A percentile compares a stretch with the other conserved stretches of the same genome.
These are phyloP conservation scores for Eucalyptus curtisii DNA, from an alignment of 345 rosid species.

Conservation along the genomic window DNA sequence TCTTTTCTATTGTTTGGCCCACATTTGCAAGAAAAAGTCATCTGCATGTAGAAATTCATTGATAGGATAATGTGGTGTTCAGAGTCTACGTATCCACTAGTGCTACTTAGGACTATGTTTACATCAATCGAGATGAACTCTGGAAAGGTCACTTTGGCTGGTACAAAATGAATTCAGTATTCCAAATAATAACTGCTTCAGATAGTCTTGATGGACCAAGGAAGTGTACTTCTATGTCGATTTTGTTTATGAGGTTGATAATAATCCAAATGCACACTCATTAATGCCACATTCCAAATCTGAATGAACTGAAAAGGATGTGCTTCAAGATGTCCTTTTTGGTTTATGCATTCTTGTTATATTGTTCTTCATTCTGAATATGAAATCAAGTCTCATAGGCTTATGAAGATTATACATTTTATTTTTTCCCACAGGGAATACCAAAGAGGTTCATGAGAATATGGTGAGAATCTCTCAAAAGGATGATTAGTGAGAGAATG, in stretches of 20 bases:
- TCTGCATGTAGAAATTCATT: no score
- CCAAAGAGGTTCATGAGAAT: no score
- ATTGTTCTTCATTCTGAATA: rapidly evolving
- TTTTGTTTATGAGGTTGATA: neutral
- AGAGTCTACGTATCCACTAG: no score
- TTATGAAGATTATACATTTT: no score
- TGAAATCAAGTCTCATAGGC: neutral
- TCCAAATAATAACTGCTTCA: rapidly evolving
- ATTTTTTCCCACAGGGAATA: neutral
- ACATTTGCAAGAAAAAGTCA: no score
- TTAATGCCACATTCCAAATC: neutral
- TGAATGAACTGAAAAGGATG: neutral
- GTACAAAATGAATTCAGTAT: no score
- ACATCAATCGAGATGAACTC: rapidly evolving
- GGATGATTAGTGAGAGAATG: no score
- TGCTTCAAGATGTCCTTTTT: neutral
- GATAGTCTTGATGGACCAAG: rapidly evolving
- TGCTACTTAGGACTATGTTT: rapidly evolving
- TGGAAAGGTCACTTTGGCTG: no score
- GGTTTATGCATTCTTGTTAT: neutral
- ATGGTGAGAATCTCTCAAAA: no score
- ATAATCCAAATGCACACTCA: neutral
- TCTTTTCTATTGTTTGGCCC: no score
- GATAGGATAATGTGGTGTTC: no score
- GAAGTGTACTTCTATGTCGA: neutral